Conservation (phyloP, 2,329 filamentous ascomycete species). For the Fusarium denticulatum region DNA sequence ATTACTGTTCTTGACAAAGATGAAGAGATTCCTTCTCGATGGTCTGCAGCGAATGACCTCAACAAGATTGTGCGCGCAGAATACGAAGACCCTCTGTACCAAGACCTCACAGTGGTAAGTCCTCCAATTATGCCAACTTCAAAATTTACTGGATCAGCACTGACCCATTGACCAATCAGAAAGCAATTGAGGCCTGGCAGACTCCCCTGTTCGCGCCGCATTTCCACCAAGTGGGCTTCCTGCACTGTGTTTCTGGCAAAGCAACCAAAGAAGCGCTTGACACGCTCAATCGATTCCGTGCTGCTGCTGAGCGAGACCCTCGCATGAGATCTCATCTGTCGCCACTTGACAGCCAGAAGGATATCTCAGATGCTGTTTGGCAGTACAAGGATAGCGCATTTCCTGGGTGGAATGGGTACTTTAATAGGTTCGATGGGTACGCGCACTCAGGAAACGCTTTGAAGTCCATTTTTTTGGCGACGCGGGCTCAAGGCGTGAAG, state of each 20-base stretch:
- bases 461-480: constrained; percentile 55
- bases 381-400: constrained; percentile 61
- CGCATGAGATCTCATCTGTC: constrained; percentile 53
- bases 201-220: constrained; percentile 62
- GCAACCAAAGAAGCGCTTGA: constrained; percentile 59
- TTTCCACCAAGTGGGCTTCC: constrained; percentile 54
- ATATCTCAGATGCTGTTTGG: constrained; percentile 55
- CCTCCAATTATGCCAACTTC: background rate
- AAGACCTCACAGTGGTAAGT: constrained; percentile 61
- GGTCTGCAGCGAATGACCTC: constrained; percentile 67
- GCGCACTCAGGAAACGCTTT: constrained; percentile 65
- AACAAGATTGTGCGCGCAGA: constrained; percentile 71
- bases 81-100: constrained; percentile 67
- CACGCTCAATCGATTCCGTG: constrained; percentile 55
- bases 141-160: background rate
- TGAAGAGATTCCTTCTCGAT: constrained; percentile 52
- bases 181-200: constrained; percentile 65
- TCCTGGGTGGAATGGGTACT: constrained; percentile 64
- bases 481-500: constrained; percentile 42
- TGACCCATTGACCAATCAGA: constrained; percentile 3
- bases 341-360: constrained; percentile 48
- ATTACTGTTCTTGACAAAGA: constrained; percentile 59
- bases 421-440: constrained; percentile 67
- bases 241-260: constrained; percentile 59
- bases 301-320: constrained; percentile 52